phyloP scores from a whole-genome alignment of 441 rosid genomes.

The Populus hybrid region DNA sequence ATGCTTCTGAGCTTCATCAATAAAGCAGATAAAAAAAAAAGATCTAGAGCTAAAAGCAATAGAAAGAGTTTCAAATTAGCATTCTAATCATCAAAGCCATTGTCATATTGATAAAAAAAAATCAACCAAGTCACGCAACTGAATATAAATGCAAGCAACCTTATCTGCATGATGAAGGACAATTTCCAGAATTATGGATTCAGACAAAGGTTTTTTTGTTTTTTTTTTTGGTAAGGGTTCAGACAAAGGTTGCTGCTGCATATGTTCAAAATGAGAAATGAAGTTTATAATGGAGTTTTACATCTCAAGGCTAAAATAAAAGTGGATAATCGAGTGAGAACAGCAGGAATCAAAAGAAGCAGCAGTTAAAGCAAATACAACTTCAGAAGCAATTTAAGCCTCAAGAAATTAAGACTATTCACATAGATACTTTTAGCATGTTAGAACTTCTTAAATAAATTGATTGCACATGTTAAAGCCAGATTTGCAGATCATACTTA shows the following conservation, averaged over 20 bases:
- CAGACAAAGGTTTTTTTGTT: too few relatives aligned
- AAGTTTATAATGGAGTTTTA: not conserved
- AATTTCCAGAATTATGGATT: too few relatives aligned
- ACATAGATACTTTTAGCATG: not conserved
- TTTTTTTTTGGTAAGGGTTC: not conserved
- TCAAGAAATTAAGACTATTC: not conserved
- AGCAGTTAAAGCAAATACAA: not conserved
- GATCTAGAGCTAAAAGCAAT: not conserved
- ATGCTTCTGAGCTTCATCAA: not conserved
- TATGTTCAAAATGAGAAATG: not conserved
- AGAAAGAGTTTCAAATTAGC: not conserved
- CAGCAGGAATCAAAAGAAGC: too few relatives aligned
- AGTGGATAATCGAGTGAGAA: not conserved
- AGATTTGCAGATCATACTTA: constrained; percentile 26
- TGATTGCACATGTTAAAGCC: not conserved
- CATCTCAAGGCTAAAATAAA: not conserved
- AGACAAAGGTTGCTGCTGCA: not conserved
- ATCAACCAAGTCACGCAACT: not conserved
- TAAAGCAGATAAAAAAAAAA: not conserved
- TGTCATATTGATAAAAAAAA: not conserved
- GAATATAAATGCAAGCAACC: not conserved
- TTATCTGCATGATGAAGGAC: not conserved
- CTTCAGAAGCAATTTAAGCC: not conserved
- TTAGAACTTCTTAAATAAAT: not conserved
- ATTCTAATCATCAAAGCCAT: not conserved